Evolutionary conservation across 2,329 filamentous ascomycete species (phyloP), one percentile per base, ranked within the genome.

Genomic region (Fusarium sp.): DNA sequence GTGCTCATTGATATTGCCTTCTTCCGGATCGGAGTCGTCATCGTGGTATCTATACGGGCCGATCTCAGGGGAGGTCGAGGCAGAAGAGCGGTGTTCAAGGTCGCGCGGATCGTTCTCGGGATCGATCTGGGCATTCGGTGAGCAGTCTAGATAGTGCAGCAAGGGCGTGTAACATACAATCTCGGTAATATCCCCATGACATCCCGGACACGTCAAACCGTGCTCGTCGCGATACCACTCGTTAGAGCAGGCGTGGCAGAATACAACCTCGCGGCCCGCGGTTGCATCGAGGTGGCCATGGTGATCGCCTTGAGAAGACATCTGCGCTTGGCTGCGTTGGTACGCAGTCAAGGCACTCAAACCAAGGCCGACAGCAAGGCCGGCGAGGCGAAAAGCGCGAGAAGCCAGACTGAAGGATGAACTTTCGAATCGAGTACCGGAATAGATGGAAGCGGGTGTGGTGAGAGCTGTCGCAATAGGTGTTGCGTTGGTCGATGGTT

Each of bases 221-320:
- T 89, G 87, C 72, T 93, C 89, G 69, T 94, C 90, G 69, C 90
- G 87, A 79, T 93, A 94, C 94, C 95, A 98, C 81, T 98, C 93
- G 72, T 93, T 85, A 62, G 88, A 82, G 84, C 96, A 98, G 69
- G 88, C 85, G 83, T 98, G 94, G 83, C 96, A 99, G 82, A 89
- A 97, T 64, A 98, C 92, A 73, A 96, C 90, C 80, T 97, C 93
- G 72, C 90, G 87, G 71, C 84, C 84, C 6, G 81, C 78, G 24
- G 82, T 83, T 72, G 87, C 86, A 79, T 89, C 87, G 66, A 91
- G 85, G 77, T 86, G 87, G 50, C 77, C 76, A 35, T 76, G 75
- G 52, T 62, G 63, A 27, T 67, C 67, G 40, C 64, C 64, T 58
- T 72, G 74, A 27, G 81, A 84, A 70, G 80, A 80, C 84, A 85